These are phyloP conservation scores for Candolleomyces efflorescens DNA, from an alignment of 768 basidiomycete species.

Conservation along the genomic window DNA sequence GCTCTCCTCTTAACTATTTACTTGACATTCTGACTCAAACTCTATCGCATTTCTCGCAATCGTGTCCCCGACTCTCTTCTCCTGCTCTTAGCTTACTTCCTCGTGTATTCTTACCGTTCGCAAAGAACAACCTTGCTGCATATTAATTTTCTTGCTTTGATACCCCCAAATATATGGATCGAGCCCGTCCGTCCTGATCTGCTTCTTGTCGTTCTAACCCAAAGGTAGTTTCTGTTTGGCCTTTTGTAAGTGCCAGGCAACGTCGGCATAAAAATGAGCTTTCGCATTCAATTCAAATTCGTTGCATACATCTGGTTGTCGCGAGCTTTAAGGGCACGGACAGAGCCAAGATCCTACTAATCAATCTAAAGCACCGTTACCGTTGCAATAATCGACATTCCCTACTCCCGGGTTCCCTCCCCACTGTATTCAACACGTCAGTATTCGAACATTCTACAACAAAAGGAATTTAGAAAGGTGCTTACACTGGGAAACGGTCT, in stretches of 20 bases:
- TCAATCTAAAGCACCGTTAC: conserved; percentile 48
- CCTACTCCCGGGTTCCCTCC: conserved; percentile 49
- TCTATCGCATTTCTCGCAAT: too few relatives aligned
- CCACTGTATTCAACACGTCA: conserved; percentile 32
- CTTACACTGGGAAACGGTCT: conserved; percentile 46
- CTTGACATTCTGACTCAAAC: neutral
- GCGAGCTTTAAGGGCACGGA: too few relatives aligned
- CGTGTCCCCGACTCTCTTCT: too few relatives aligned
- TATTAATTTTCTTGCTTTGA: conserved; percentile 13
- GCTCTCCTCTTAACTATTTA: conserved; percentile 8
- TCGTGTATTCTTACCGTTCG: conserved; percentile 10
- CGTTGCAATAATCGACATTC: conserved; percentile 58
- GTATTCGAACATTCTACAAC: neutral
- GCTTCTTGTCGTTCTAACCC: too few relatives aligned
- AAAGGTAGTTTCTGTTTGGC: too few relatives aligned
- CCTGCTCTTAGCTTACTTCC: neutral
- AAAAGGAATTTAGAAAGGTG: conserved; percentile 6
- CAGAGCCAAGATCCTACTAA: too few relatives aligned
- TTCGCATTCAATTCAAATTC: too few relatives aligned
- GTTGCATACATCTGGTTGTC: too few relatives aligned
- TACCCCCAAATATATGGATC: too few relatives aligned
- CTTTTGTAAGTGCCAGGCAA: too few relatives aligned
- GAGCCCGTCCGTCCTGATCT: too few relatives aligned
- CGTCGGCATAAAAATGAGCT: too few relatives aligned
- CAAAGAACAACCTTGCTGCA: conserved; percentile 8